Conservation (phyloP, 2,329 filamentous ascomycete species). For the Alternaria brassicae region DNA sequence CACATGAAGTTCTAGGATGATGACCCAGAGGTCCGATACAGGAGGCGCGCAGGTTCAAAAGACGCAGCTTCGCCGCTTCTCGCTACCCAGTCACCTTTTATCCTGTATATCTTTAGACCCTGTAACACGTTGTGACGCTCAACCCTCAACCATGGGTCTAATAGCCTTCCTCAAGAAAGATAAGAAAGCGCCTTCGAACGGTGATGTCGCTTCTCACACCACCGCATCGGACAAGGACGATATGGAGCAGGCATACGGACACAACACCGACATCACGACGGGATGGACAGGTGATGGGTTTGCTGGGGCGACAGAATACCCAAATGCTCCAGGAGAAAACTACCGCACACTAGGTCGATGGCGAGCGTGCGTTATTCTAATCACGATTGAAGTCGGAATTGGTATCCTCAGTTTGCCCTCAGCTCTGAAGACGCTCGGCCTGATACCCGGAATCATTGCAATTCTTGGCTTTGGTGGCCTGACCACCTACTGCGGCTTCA, state of each 20-base stretch:
- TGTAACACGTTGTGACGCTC: background rate
- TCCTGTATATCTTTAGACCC: background rate
- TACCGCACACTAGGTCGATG: conserved; percentile 39
- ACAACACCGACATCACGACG: conserved; percentile 34
- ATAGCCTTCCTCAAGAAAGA: conserved; percentile 37
- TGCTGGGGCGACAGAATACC: conserved; percentile 33
- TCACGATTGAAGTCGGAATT: conserved; percentile 43
- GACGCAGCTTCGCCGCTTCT: conserved; percentile 17
- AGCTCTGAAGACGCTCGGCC: conserved; percentile 37
- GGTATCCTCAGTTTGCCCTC: conserved; percentile 39
- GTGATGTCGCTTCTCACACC: conserved; percentile 21
- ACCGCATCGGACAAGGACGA: conserved; percentile 30
- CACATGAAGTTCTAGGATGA: conserved; percentile 27
- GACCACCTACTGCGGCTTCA: conserved; percentile 39
- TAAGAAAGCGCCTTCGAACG: conserved; percentile 18
- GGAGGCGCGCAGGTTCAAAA: conserved; percentile 33
- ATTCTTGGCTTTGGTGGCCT: conserved; percentile 37
- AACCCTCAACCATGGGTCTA: conserved; percentile 32
- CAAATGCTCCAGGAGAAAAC: conserved; percentile 27
- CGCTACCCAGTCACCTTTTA: conserved; percentile 9
- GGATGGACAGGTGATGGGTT: conserved; percentile 35
- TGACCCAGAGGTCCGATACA: conserved; percentile 36
- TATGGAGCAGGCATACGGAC: conserved; percentile 31
- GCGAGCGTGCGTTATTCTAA: conserved; percentile 40
- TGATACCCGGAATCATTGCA: conserved; percentile 42